Base-by-base conservation (phyloP, 345 rosid genomes). In the Hibiscus tridactylites region DNA sequence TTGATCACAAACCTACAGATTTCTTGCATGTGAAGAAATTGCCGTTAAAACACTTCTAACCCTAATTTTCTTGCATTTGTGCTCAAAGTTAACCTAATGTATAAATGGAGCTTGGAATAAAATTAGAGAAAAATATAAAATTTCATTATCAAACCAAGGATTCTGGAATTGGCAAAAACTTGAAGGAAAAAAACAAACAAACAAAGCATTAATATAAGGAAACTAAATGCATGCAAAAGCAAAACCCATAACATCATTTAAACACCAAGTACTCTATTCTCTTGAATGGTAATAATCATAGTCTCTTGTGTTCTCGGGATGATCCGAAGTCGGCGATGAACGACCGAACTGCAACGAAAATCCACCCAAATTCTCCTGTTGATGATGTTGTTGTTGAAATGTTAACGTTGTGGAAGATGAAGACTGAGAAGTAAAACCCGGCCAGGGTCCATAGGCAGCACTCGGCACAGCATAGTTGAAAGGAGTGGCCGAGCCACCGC, bases 271-370 rank as follows among this genome's bases (percentile, higher is more conserved):
- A 21, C 31, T 56, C 24, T 70, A 5, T 11, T 66, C 70, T 26
- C 66, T 63, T 2, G 77, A 65, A 59, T 79, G 73, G 53, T 74
- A 37, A 64, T 44, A 50, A 54, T 61, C 61, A 56, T 66, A 46
- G 28, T 57, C 73, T 46, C 69, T 69, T 29, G 37, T 63, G 0
- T 56, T 49, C 6, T 44, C 4, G 19, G 50, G 26, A 71, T 59
- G 64, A 82, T 52, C 69, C 16, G 35, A 53, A 61, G 62, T 61
- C 33, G 71, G 13, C 31, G 75, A 77, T 58, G 84, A 79, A 58
- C 63, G 75, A 61, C 78, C 80, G 53, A 72, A 63, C 61, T 74
- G 83, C 79, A 70, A 31, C 6, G 76, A 15, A 70, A 60, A 72
- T 19, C 81, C 74, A 37, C 24, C 10, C 3, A 61, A 16, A 13